Base-by-base conservation (phyloP, 371 early-diverging fungal genomes). In the Mortierella sp. region DNA sequence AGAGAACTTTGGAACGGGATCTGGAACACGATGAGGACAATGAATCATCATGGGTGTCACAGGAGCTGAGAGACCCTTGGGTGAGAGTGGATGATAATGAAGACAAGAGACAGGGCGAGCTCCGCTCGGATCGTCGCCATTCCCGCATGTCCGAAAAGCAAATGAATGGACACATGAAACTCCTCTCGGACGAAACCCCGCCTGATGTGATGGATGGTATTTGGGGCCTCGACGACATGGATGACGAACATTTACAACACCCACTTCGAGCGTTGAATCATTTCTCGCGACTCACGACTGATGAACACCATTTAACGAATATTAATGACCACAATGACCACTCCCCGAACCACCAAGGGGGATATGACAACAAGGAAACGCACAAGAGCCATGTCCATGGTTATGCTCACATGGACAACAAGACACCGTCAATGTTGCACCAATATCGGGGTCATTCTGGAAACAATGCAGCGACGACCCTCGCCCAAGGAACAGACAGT, bases 191-290 rank as follows among this genome's bases (percentile, higher is more conserved):
- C 51, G 70, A 75, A 52, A 75, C 70, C 26, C 75, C 70, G 4
- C 75, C 75, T 23, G 68, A 73, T 23, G 62, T 61, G 57, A 68
- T 74, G 70, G 75, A 75, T 57, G 70, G 65, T n/a, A 74, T 64
- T 29, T 75, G 75, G 75, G 61, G 62, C 23, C 47, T 75, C 57
- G 75, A 75, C 48, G 56, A 56, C 28, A 47, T 70, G 60, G 74
- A 75, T 14, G 67, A 60, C 44, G 71, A 70, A 21, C 47, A 67
- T 3, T 21, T 18, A 6, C 56, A 37, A 18, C 37, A 44, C 30
- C 29, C 21, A 21, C 15, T 9, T 9, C 37, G 37, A 37, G 37
- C 5, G 37, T 37, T 37, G 9, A 37, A 3, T 37, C 37, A 37
- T 5, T 37, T 37, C 37, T 37, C 37, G 37, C 37, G 37, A 37